A percentile compares a stretch with the other conserved stretches of the same genome.
phyloP scores from a whole-genome alignment of 345 rosid genomes.

The Moricandia moricandioides region DNA sequence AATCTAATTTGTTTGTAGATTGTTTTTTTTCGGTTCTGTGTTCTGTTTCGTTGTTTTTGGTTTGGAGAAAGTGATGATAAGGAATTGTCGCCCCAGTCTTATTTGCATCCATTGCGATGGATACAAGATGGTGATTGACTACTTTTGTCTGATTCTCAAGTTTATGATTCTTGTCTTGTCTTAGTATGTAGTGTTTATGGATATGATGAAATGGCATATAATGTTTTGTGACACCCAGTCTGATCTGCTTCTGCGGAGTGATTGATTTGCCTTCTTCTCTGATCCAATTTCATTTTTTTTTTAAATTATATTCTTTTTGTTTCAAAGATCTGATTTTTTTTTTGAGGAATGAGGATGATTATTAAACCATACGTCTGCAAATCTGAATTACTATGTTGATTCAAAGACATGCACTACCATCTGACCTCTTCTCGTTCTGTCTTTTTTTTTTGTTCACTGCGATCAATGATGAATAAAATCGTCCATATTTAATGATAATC shows the following conservation, averaged over 20 bases:
- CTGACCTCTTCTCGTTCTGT: not conserved
- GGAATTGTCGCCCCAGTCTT: constrained; percentile 93
- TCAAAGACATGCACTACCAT: not conserved
- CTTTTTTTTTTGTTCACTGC: constrained; percentile 20
- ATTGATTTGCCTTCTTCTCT: constrained; percentile 38
- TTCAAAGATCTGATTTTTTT: not conserved
- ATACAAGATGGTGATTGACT: constrained; percentile 82
- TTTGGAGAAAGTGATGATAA: constrained; percentile 52
- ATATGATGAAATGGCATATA: constrained; percentile 42
- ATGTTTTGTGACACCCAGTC: constrained; percentile 63
- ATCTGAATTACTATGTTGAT: constrained; percentile 52
- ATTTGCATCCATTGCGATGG: constrained; percentile 42
- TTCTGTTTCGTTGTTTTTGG: not conserved
- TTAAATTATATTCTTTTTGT: not conserved
- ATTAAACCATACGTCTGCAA: constrained; percentile 54
- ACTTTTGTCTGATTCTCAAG: constrained; percentile 20
- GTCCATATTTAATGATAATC: constrained; percentile 40
- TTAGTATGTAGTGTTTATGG: not conserved
- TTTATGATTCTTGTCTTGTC: not conserved
- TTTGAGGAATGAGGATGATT: constrained; percentile 58
- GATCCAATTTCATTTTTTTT: constrained; percentile 14
- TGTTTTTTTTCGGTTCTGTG: no score
- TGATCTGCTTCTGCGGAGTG: constrained; percentile 44
- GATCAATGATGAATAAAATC: constrained; percentile 65
- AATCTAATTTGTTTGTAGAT: no score